These are phyloP conservation scores for Elongisporangium prolatum DNA, from an alignment of 352 stramenopile species.

Conservation along the genomic window DNA sequence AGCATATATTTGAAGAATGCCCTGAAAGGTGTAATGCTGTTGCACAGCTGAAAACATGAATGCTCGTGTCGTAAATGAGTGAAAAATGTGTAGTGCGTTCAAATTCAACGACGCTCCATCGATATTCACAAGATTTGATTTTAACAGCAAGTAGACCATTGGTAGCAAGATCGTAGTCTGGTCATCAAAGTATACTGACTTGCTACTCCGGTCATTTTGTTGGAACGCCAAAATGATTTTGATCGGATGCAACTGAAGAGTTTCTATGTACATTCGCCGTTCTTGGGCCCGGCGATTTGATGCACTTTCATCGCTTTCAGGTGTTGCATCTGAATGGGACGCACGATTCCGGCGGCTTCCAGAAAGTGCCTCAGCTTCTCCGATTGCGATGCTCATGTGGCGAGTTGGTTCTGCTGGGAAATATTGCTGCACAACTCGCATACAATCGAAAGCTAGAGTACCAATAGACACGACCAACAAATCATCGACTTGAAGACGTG, in stretches of 20 bases:
- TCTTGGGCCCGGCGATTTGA: slow-evolving; percentile 23
- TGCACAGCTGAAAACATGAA: slow-evolving; percentile 74
- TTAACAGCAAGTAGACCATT: slow-evolving; percentile 52
- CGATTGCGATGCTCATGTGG: slow-evolving; percentile 18
- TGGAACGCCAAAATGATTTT: slow-evolving; percentile 77
- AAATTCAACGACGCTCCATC: slow-evolving; percentile 75
- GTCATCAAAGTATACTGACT: slow-evolving; percentile 31
- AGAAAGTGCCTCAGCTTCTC: slow-evolving; percentile 23
- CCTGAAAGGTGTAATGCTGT: slow-evolving; percentile 80
- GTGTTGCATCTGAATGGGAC: neutral
- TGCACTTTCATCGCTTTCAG: slow-evolving; percentile 7
- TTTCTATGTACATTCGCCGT: slow-evolving; percentile 82
- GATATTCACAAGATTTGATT: slow-evolving; percentile 69
- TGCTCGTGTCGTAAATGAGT: slow-evolving; percentile 65
- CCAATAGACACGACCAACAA: slow-evolving; percentile 49
- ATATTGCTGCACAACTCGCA: slow-evolving; percentile 35
- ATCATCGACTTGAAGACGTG: slow-evolving; percentile 54
- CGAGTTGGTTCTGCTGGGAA: slow-evolving; percentile 6
- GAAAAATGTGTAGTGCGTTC: slow-evolving; percentile 79
- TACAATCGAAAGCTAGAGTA: slow-evolving; percentile 32
- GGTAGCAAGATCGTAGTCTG: slow-evolving; percentile 42
- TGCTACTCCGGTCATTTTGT: slow-evolving; percentile 47
- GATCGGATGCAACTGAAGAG: slow-evolving; percentile 73
- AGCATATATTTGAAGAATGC: slow-evolving; percentile 78
- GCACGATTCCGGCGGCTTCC: neutral